These are phyloP conservation scores for Sodiomyces alkalinus DNA, from an alignment of 2,329 filamentous ascomycete species.

Conservation along the genomic window DNA sequence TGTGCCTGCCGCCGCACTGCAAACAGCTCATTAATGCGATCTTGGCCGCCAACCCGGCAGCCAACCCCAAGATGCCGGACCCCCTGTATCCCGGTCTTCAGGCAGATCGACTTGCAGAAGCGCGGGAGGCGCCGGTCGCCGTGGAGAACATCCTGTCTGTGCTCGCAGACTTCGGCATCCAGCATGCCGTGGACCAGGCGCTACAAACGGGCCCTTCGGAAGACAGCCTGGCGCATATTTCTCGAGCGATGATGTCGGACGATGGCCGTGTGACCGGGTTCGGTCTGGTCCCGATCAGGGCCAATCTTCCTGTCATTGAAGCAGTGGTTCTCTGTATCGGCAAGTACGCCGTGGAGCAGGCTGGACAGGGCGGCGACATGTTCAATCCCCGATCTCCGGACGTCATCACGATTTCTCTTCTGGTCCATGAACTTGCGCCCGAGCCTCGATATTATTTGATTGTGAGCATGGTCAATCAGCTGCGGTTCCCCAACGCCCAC, in stretches of 20 bases:
- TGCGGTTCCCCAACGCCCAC: slow-evolving; percentile 77
- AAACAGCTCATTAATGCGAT: slow-evolving; percentile 81
- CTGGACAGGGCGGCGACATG: slow-evolving; percentile 39
- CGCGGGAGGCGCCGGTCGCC: slow-evolving; percentile 50
- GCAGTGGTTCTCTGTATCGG: slow-evolving; percentile 75
- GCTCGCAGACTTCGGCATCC: too few relatives aligned
- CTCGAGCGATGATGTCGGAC: slow-evolving; percentile 52
- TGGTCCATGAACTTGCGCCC: slow-evolving; percentile 59
- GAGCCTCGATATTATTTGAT: slow-evolving; percentile 78
- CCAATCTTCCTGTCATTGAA: slow-evolving; percentile 59
- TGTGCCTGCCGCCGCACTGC: slow-evolving; percentile 68
- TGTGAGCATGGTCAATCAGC: slow-evolving; percentile 74
- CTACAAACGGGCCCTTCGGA: slow-evolving; percentile 48
- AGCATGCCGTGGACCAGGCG: too few relatives aligned
- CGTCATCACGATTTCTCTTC: slow-evolving; percentile 56
- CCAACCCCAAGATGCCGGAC: slow-evolving; percentile 55
- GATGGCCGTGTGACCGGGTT: slow-evolving; percentile 44
- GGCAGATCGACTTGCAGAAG: slow-evolving; percentile 61
- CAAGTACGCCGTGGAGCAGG: slow-evolving; percentile 49
- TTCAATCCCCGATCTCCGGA: slow-evolving; percentile 54
- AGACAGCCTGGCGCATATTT: slow-evolving; percentile 62
- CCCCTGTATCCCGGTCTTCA: slow-evolving; percentile 60
- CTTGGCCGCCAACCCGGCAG: slow-evolving; percentile 60
- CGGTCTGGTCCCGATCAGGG: slow-evolving; percentile 50
- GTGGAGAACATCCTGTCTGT: slow-evolving; percentile 47